phyloP scores from a whole-genome alignment of 2,329 filamentous ascomycete species.

The Rutstroemia sp. region DNA sequence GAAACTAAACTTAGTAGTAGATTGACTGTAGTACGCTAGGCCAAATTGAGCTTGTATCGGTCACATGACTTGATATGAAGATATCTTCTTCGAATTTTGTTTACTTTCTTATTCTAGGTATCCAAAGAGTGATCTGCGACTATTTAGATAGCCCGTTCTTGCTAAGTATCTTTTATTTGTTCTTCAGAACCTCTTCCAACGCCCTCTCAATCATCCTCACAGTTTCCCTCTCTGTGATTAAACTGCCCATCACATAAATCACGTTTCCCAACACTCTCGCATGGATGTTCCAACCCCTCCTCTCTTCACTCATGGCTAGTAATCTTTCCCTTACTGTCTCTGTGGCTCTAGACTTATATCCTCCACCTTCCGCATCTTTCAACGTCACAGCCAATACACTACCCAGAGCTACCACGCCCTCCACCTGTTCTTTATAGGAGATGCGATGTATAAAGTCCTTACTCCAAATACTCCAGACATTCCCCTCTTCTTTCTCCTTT shows the following conservation, averaged over 20 bases:
- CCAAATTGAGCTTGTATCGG: too few relatives aligned
- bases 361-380: constrained; percentile 33
- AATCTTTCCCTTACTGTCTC: constrained; percentile 35
- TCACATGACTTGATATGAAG: too few relatives aligned
- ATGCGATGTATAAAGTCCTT: constrained; percentile 49
- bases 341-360: constrained; percentile 31
- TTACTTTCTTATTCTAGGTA: too few relatives aligned
- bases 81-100: too few relatives aligned
- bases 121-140: too few relatives aligned
- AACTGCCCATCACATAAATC: constrained; percentile 50
- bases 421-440: constrained; percentile 48
- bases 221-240: constrained; percentile 32
- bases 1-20: too few relatives aligned
- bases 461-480: constrained; percentile 66
- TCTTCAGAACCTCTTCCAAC: constrained; percentile 8
- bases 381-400: constrained; percentile 63
- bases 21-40: too few relatives aligned
- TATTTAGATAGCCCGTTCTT: too few relatives aligned
- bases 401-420: constrained; percentile 65
- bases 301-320: neutral
- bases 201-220: constrained; percentile 18
- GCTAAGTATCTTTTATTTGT: neutral
- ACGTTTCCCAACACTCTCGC: constrained; percentile 50
- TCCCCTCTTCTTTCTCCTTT: neutral
- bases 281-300: constrained; percentile 37